Evolutionary conservation across 1,284 basidiomycete genomes (phyloP).

Genomic region (Fistulinella cinereoalba): DNA sequence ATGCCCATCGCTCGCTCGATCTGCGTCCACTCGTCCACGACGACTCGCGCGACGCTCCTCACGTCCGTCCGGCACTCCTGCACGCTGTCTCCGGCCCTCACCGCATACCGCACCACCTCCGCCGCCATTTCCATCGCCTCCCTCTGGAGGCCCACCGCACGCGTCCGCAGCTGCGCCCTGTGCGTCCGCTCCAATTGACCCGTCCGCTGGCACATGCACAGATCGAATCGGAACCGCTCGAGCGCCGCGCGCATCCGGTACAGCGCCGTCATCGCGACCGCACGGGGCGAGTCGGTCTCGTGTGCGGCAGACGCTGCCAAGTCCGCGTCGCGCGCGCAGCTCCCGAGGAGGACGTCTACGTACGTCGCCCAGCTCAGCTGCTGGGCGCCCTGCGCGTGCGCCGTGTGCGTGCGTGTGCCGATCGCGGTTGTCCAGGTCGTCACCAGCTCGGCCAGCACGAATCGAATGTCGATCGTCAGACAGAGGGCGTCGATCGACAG

Average conservation of each 20-base stretch:
- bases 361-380: conserved; percentile 38
- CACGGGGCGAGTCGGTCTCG: conserved; percentile 37
- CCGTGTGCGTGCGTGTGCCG: conserved; percentile 2
- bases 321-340: conserved; percentile 41
- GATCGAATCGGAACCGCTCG: conserved; percentile 35
- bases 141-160: conserved; percentile 3
- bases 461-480: conserved; percentile 43
- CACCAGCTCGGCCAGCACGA: conserved; percentile 37
- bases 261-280: conserved; percentile 38
- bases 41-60: conserved; percentile 27
- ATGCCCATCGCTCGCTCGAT: conserved; percentile 32
- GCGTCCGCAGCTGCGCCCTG: conserved; percentile 7
- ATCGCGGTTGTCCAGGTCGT: conserved; percentile 24
- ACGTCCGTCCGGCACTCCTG: conserved; percentile 39
- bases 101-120: too few species aligned
- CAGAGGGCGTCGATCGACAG: conserved; percentile 48
- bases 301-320: conserved; percentile 39
- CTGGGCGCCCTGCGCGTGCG: conserved; percentile 16
- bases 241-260: conserved; percentile 38
- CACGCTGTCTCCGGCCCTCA: conserved; percentile 37
- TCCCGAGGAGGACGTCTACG: conserved; percentile 39
- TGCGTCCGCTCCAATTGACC: conserved; percentile 9
- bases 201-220: conserved; percentile 24
- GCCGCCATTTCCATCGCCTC: conserved; percentile 9
- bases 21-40: conserved; percentile 37